These are phyloP conservation scores for Globisporangium yorkense DNA, from an alignment of 352 stramenopile species.

Conservation along the genomic window DNA sequence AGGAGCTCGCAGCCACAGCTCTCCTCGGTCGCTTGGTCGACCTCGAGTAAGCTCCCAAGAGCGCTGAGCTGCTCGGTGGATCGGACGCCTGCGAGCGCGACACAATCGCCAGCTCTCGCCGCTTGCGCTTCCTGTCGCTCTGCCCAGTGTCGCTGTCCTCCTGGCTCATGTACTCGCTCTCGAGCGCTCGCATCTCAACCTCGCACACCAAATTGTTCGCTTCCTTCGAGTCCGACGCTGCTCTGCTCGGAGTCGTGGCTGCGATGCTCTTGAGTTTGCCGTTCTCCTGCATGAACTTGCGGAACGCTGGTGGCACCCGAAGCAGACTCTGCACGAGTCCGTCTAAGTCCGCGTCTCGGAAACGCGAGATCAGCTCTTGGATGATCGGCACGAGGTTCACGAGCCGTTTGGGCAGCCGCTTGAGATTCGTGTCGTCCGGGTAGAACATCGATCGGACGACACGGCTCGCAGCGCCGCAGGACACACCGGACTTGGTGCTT, in stretches of 20 bases:
- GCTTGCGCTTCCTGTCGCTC: conserved; percentile 37
- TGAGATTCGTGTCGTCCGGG: neutral
- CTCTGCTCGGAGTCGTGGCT: conserved; percentile 9
- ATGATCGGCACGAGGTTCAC: conserved; percentile 56
- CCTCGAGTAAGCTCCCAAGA: neutral
- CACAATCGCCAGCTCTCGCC: conserved; percentile 41
- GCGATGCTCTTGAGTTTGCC: conserved; percentile 20
- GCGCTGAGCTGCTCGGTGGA: too few species aligned
- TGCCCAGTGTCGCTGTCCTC: conserved; percentile 17
- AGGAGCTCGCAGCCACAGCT: neutral
- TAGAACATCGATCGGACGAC: conserved; percentile 47
- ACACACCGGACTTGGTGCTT: conserved; percentile 26
- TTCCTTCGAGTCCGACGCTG: neutral
- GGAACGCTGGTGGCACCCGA: conserved; percentile 25
- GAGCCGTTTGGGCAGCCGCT: conserved; percentile 49
- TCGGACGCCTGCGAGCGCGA: conserved; percentile 30
- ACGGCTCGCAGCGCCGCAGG: conserved; percentile 27
- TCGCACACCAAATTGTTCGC: conserved; percentile 9
- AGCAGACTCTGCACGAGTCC: conserved; percentile 24
- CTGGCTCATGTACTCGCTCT: conserved; percentile 62
- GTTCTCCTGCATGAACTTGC: conserved; percentile 40
- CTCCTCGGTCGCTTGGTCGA: conserved; percentile 1
- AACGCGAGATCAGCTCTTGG: conserved; percentile 36
- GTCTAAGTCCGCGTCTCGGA: conserved; percentile 31
- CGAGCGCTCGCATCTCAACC: conserved; percentile 24